Conservation (phyloP, 2,329 filamentous ascomycete species). For the Phaeosphaeria sp. region DNA sequence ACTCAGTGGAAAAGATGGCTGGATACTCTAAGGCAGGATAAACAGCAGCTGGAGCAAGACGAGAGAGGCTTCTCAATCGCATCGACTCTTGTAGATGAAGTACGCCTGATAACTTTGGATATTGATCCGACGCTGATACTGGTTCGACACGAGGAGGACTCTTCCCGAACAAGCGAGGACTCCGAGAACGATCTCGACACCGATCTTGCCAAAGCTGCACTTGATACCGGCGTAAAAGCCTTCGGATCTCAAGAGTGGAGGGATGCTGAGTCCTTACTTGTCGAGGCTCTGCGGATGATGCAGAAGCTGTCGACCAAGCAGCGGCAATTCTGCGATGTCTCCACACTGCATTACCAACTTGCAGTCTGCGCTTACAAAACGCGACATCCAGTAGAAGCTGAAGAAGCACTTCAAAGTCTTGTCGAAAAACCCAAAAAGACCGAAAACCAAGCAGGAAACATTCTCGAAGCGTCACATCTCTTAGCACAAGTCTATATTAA, state of each 20-base stretch:
- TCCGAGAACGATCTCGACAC: conserved; percentile 34
- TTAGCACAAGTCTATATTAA: conserved; percentile 32
- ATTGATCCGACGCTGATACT: neutral
- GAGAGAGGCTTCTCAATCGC: no score
- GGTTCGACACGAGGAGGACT: neutral
- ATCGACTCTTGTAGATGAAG: neutral
- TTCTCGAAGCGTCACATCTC: conserved; percentile 31
- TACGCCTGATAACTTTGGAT: neutral
- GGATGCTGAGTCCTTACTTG: conserved; percentile 33
- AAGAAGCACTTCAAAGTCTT: conserved; percentile 27
- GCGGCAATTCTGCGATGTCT: conserved; percentile 1
- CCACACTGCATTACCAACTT: conserved; percentile 34
- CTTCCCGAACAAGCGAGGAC: conserved; percentile 7
- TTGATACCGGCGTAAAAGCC: conserved; percentile 27
- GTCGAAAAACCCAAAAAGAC: conserved; percentile 19
- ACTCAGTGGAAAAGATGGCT: no score
- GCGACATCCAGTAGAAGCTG: conserved; percentile 21
- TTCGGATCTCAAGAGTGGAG: conserved; percentile 30
- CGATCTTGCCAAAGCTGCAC: conserved; percentile 34
- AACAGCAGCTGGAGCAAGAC: no score
- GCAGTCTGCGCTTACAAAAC: conserved; percentile 35
- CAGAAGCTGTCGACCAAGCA: conserved; percentile 24
- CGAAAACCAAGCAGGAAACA: conserved; percentile 19
- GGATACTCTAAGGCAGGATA: no score
- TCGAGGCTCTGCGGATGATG: conserved; percentile 33